Evolutionary conservation across 768 basidiomycete genomes (phyloP).

Genomic region (Chalciporus chontae): DNA sequence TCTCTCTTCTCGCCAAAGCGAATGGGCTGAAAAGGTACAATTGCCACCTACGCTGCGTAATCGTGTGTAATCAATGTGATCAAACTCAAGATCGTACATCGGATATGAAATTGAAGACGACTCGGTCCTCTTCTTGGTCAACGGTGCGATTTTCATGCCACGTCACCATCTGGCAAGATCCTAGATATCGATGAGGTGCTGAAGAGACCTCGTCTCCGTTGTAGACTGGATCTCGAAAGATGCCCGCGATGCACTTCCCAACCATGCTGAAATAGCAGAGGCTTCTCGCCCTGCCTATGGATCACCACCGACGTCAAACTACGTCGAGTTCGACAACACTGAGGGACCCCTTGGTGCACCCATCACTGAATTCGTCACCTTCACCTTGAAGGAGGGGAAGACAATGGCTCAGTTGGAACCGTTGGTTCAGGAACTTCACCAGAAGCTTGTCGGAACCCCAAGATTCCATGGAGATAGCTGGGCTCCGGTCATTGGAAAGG

Average conservation of each 20-base stretch:
- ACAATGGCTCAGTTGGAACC: constrained; percentile 16
- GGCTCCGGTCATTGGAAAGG: constrained; percentile 18
- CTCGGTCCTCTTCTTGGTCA: constrained; percentile 26
- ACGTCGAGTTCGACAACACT: constrained; percentile 22
- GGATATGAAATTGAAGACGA: constrained; percentile 29
- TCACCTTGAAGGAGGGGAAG: constrained; percentile 26
- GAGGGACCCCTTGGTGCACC: constrained; percentile 21
- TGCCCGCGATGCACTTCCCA: constrained; percentile 11
- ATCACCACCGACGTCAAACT: constrained; percentile 13
- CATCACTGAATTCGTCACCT: constrained; percentile 33
- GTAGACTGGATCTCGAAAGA: constrained; percentile 27
- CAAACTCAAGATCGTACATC: constrained; percentile 24
- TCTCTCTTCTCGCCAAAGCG: constrained; percentile 8
- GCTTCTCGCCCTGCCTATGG: constrained; percentile 15
- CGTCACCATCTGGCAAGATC: neutral
- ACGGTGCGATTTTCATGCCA: constrained; percentile 7
- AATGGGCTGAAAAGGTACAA: constrained; percentile 20
- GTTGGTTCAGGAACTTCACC: constrained; percentile 23
- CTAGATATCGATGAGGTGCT: neutral
- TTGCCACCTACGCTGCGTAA: neutral
- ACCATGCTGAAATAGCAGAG: constrained; percentile 2
- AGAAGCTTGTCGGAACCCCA: constrained; percentile 16
- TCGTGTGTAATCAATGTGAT: constrained; percentile 1
- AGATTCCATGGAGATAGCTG: constrained; percentile 30
- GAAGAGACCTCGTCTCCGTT: constrained; percentile 6